Conservation (phyloP, 306 rosid genomes). For the Carpinus viminea region DNA sequence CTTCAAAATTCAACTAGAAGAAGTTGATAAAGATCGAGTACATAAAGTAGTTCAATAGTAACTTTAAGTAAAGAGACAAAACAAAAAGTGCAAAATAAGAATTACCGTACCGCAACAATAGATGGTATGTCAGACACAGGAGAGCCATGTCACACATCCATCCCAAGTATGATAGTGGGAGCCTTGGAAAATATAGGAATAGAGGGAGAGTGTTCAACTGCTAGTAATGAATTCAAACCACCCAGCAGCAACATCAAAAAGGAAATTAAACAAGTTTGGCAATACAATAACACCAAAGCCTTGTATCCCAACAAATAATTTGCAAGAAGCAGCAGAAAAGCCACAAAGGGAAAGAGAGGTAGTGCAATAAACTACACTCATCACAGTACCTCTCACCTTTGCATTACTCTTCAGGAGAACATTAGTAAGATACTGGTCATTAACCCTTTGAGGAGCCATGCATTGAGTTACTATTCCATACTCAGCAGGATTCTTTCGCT, state of each 20-base stretch:
- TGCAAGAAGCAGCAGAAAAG: neutral
- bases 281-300: neutral
- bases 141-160: constrained; percentile 97
- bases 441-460: too few relatives aligned
- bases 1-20: too few relatives aligned
- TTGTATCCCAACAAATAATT: neutral
- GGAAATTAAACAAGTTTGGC: too few relatives aligned
- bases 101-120: constrained; percentile 88
- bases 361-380: too few relatives aligned
- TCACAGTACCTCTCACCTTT: constrained; percentile 48
- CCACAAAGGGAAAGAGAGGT: neutral
- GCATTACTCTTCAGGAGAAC: constrained; percentile 85
- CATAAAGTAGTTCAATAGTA: too few relatives aligned
- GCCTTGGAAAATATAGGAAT: constrained; percentile 72
- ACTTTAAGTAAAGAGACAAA: neutral
- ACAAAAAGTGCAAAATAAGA: neutral
- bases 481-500: constrained; percentile 68
- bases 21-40: too few relatives aligned
- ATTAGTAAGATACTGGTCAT: constrained; percentile 71
- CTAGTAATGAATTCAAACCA: constrained; percentile 75
- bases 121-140: constrained; percentile 89
- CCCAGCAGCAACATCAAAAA: constrained; percentile 67
- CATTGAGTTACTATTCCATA: too few relatives aligned
- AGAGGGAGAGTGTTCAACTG: constrained; percentile 60
- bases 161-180: constrained; percentile 88